Evolutionary conservation across 192 early-diverging fungal species (phyloP).

Genomic region (Thoreauomyces humboldtii): DNA sequence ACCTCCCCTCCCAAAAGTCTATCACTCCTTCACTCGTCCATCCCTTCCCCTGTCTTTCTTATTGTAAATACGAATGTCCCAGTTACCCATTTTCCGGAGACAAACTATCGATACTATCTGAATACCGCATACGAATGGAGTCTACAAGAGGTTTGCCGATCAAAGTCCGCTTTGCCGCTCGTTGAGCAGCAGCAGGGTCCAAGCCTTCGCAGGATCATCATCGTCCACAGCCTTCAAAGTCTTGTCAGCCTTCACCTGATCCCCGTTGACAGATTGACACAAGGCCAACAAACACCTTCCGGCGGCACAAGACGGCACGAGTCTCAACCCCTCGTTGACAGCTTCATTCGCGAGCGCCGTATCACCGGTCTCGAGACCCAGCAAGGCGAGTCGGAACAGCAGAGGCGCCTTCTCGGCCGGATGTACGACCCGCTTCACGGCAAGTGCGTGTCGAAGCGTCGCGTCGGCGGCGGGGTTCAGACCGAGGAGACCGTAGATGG

Average conservation of each 20-base stretch:
- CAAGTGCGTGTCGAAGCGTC: not conserved
- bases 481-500: not conserved
- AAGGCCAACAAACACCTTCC: conserved; percentile 18
- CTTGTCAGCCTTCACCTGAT: conserved; percentile 1
- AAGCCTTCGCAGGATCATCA: too few relatives aligned
- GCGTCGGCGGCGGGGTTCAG: conserved; percentile 1
- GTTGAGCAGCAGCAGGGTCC: too few relatives aligned
- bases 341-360: not conserved
- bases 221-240: not conserved
- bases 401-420: not conserved
- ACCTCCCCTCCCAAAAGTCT: too few relatives aligned
- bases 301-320: not conserved
- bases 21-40: too few relatives aligned
- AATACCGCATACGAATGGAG: too few relatives aligned
- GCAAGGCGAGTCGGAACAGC: not conserved
- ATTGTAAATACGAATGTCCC: too few relatives aligned
- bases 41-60: too few relatives aligned
- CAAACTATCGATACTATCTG: too few relatives aligned
- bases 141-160: too few relatives aligned
- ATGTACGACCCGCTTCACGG: not conserved
- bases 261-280: not conserved
- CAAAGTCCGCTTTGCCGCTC: too few relatives aligned
- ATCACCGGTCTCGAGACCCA: not conserved
- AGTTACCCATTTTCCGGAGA: too few relatives aligned
- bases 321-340: conserved; percentile 12